Evolutionary conservation across 768 basidiomycete species (phyloP).

Genomic region (Candolleomyces aberdarensis): DNA sequence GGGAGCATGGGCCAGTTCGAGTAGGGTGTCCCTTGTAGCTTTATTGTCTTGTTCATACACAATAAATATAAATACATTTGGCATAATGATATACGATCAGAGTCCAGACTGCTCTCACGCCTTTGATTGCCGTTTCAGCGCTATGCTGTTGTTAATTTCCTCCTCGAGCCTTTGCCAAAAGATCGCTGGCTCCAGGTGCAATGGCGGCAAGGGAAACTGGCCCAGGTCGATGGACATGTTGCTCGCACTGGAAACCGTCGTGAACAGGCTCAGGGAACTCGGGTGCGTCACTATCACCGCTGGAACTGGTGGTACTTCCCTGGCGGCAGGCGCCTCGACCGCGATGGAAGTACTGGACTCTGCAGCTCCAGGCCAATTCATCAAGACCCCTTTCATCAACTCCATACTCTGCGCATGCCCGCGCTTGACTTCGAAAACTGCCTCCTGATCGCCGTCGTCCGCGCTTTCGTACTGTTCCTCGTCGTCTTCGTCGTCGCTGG

Average conservation of each 20-base stretch:
- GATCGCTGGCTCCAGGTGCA: constrained; percentile 14
- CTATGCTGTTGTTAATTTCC: constrained; percentile 10
- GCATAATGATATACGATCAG: not conserved
- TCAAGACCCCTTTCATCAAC: constrained; percentile 43
- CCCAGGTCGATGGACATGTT: constrained; percentile 39
- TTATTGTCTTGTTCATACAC: constrained; percentile 6
- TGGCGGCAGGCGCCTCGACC: not conserved
- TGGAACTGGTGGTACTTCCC: constrained; percentile 12
- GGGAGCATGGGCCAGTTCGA: not conserved
- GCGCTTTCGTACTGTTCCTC: constrained; percentile 14
- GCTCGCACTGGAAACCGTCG: constrained; percentile 34
- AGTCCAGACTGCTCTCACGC: not conserved
- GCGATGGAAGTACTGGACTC: not conserved
- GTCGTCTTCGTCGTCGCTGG: constrained; percentile 6
- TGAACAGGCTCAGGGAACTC: constrained; percentile 28
- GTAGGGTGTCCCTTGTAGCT: not conserved
- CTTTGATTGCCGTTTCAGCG: not conserved
- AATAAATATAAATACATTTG: not conserved
- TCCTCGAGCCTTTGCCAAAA: constrained; percentile 16
- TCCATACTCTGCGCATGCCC: constrained; percentile 50
- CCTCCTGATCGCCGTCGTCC: constrained; percentile 18
- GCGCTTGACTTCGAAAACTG: constrained; percentile 41
- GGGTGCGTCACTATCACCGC: constrained; percentile 33
- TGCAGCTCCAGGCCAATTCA: constrained; percentile 23
- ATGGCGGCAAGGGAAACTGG: constrained; percentile 46